Evolutionary conservation across 1,284 basidiomycete genomes (phyloP), one percentile per base, ranked within the genome.

Genomic region (Pseudomicrostroma phylloplanum): DNA sequence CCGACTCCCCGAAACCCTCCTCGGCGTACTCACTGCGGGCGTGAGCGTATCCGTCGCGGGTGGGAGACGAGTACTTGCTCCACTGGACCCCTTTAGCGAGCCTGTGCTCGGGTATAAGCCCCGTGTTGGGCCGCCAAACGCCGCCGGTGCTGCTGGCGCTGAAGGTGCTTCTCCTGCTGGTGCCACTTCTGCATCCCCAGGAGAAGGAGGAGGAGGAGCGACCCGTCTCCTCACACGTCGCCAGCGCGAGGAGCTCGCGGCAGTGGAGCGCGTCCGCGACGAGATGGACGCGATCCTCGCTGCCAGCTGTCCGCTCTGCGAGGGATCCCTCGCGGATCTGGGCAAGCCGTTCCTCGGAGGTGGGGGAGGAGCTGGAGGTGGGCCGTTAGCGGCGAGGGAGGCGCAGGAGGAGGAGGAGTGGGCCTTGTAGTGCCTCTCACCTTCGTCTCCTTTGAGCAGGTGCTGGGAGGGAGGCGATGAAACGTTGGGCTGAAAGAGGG

Each of bases 221-320:
- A 12, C 56, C 17, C 21, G 40, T 13, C 30, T 15, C 42, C 26
- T 9, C 21, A 58, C 15, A 19, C 43, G 41, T 43, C 55, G 41
- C 1, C 30, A 13, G 54, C 54, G 15, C 40, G 64, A 71, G 53
- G 64, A 74, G 48, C 56, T 65, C 41, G 63, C 74, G 19, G 73
- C 75, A 57, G 68, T 70, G 57, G 51, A 21, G 51, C 51, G 51
- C 13, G 58, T 77, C 26, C 66, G 74, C 17, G 65, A 68, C 40
- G 75, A 79, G 63, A 60, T 79, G 48, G 76, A 78, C 49, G 61
- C 71, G 2, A 62, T 79, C n/a, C 69, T 79, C 7, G 77, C 77
- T 0, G 72, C 69, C 40, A 68, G 68, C 30, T 78, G 76, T 43
- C 69, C 69, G 1, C 62, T 73, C 41, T 78, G 76, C 66, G 70